Conservation (phyloP, 2,329 filamentous ascomycete species). For the Uncinocarpus reesii region DNA sequence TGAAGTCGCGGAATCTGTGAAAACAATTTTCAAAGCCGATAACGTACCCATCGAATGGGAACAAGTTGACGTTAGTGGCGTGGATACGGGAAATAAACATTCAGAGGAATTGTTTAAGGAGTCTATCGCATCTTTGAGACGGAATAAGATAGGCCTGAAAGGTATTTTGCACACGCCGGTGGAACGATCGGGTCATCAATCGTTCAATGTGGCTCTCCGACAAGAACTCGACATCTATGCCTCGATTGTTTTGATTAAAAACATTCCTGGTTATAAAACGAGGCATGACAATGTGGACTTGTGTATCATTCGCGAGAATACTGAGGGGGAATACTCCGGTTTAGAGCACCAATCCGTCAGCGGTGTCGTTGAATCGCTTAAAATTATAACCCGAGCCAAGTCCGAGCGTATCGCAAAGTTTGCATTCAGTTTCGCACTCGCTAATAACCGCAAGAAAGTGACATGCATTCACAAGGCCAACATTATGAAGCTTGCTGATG, state of each 20-base stretch:
- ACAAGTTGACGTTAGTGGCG: conserved; percentile 88
- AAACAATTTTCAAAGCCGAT: conserved; percentile 99
- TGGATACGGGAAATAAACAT: conserved; percentile 74
- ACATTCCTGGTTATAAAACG: conserved; percentile 96
- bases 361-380: conserved; percentile 96
- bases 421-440: conserved; percentile 92
- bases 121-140: conserved; percentile 85
- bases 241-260: conserved; percentile 96
- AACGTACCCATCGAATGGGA: conserved; percentile 99
- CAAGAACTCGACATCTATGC: conserved; percentile 99
- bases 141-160: conserved; percentile 98
- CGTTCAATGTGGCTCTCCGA: conserved; percentile 97
- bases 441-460: conserved; percentile 98
- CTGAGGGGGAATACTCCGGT: conserved; percentile 98
- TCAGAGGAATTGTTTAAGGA: conserved; percentile 93
- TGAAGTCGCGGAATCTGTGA: conserved; percentile 95
- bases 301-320: conserved; percentile 99
- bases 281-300: conserved; percentile 95
- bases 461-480: conserved; percentile 99
- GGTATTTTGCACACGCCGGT: conserved; percentile 97
- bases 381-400: conserved; percentile 99
- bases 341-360: conserved; percentile 96
- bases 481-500: conserved; percentile 99
- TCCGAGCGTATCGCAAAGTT: conserved; percentile 99
- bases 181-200: conserved; percentile 92